phyloP scores from a whole-genome alignment of 2,329 filamentous ascomycete species.

The Xylariaceae sp. region DNA sequence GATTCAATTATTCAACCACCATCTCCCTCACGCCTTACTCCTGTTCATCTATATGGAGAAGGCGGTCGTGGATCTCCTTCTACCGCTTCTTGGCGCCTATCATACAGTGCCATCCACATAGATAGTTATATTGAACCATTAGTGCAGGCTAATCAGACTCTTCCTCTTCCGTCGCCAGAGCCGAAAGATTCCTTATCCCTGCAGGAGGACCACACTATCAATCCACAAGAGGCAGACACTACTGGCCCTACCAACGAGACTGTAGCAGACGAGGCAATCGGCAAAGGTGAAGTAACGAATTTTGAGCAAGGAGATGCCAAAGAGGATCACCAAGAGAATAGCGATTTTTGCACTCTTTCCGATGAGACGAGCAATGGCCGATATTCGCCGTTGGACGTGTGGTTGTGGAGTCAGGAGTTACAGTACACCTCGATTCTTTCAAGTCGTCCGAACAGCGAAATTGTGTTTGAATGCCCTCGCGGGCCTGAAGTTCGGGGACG shows the following conservation, averaged over 20 bases:
- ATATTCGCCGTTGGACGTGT: slow-evolving; percentile 31
- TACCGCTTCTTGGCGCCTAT: slow-evolving; percentile 30
- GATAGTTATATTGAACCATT: slow-evolving; percentile 23
- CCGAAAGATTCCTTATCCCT: background rate
- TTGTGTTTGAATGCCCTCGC: slow-evolving; percentile 9
- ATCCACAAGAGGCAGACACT: slow-evolving; percentile 2
- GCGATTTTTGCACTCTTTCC: slow-evolving; percentile 3
- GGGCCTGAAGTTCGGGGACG: slow-evolving; percentile 6
- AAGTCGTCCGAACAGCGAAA: slow-evolving; percentile 22
- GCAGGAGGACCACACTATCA: background rate
- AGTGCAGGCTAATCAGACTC: slow-evolving; percentile 11
- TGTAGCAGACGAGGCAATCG: slow-evolving; percentile 7
- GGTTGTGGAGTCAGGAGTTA: slow-evolving; percentile 31
- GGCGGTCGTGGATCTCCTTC: slow-evolving; percentile 27
- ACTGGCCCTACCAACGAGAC: slow-evolving; percentile 1
- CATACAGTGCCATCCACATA: slow-evolving; percentile 28
- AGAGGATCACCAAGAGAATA: slow-evolving; percentile 2
- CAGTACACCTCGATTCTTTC: slow-evolving; percentile 22
- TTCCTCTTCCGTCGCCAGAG: slow-evolving; percentile 12
- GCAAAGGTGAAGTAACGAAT: slow-evolving; percentile 3
- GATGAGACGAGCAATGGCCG: slow-evolving; percentile 19
- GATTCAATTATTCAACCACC: slow-evolving; percentile 21
- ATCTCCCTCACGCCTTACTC: slow-evolving; percentile 24
- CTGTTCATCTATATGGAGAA: slow-evolving; percentile 19
- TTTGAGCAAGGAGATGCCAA: background rate